phyloP scores from a whole-genome alignment of 2,329 filamentous ascomycete genomes.

The Moelleriella libera region DNA sequence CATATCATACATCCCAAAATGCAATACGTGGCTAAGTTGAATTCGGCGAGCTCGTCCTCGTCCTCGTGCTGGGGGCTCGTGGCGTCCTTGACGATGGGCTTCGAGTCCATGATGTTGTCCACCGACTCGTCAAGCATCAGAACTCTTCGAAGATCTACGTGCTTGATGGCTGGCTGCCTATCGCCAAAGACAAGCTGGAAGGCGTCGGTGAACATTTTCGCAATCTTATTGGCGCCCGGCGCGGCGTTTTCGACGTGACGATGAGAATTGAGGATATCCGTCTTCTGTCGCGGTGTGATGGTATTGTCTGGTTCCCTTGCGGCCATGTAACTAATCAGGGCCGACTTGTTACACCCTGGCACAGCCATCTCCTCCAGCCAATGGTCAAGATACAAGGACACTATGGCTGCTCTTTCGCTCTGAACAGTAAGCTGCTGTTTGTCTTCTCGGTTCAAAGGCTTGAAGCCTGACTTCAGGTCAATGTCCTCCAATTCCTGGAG shows the following conservation, averaged over 20 bases:
- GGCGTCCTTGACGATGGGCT: conserved; percentile 34
- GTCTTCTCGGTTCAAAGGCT: conserved; percentile 35
- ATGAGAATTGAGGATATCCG: conserved; percentile 33
- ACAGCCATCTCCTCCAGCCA: conserved; percentile 38
- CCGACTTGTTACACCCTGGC: conserved; percentile 35
- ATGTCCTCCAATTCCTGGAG: conserved; percentile 42
- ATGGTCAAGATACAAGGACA: conserved; percentile 37
- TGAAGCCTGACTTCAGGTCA: conserved; percentile 43
- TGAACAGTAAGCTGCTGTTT: conserved; percentile 34
- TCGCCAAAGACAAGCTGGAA: conserved; percentile 40
- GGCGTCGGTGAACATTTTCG: conserved; percentile 38
- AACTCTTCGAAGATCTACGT: conserved; percentile 36
- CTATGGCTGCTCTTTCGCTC: conserved; percentile 34
- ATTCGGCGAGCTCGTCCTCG: conserved; percentile 27
- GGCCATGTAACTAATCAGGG: conserved; percentile 38
- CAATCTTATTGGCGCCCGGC: conserved; percentile 26
- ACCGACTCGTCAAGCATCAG: conserved; percentile 38
- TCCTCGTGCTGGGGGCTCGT: conserved; percentile 17
- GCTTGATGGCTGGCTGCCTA: conserved; percentile 16
- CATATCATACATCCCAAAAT: conserved; percentile 45
- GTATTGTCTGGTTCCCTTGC: conserved; percentile 29
- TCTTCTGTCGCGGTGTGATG: conserved; percentile 41
- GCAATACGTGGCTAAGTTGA: conserved; percentile 37
- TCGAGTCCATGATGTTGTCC: conserved; percentile 38
- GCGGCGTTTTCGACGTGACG: conserved; percentile 23